Conservation (phyloP, 1,284 basidiomycete species). For the Porodaedalea pini region DNA sequence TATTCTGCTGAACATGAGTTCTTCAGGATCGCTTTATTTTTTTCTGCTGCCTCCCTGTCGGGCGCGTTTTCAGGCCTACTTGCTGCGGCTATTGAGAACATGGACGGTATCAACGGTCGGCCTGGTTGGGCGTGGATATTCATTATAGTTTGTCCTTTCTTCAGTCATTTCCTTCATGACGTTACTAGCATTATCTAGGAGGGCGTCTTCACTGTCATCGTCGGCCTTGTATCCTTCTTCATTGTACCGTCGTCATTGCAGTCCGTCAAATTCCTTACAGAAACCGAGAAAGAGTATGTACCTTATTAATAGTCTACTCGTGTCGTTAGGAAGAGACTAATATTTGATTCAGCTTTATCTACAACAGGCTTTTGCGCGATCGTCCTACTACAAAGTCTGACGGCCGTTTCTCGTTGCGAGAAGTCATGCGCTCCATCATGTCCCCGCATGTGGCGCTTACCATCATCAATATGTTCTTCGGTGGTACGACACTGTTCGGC, state of each 20-base stretch:
- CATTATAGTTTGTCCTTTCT: constrained; percentile 48
- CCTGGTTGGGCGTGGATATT: constrained; percentile 69
- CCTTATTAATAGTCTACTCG: background rate
- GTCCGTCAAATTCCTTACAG: constrained; percentile 37
- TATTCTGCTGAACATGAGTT: constrained; percentile 15
- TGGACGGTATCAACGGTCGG: constrained; percentile 53
- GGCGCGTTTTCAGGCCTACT: constrained; percentile 41
- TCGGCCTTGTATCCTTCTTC: constrained; percentile 34
- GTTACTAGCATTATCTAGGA: too few species aligned
- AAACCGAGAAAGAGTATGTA: constrained; percentile 32
- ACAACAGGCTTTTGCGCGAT: too few species aligned
- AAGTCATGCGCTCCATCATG: constrained; percentile 31
- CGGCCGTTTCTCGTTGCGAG: constrained; percentile 29
- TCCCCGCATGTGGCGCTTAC: constrained; percentile 24
- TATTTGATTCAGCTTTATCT: too few species aligned
- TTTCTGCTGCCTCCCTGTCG: constrained; percentile 23
- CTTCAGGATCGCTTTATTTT: constrained; percentile 34
- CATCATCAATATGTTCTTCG: constrained; percentile 25
- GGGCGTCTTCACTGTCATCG: constrained; percentile 33
- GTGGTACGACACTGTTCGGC: constrained; percentile 35
- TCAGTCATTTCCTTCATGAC: background rate
- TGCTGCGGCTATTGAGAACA: constrained; percentile 55
- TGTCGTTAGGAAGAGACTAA: constrained; percentile 29
- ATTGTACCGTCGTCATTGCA: constrained; percentile 38
- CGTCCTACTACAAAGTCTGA: constrained; percentile 27